These are phyloP conservation scores for Chlamydomonas schloesseri DNA, from an alignment of 139 green algal genomes.

Conservation along the genomic window DNA sequence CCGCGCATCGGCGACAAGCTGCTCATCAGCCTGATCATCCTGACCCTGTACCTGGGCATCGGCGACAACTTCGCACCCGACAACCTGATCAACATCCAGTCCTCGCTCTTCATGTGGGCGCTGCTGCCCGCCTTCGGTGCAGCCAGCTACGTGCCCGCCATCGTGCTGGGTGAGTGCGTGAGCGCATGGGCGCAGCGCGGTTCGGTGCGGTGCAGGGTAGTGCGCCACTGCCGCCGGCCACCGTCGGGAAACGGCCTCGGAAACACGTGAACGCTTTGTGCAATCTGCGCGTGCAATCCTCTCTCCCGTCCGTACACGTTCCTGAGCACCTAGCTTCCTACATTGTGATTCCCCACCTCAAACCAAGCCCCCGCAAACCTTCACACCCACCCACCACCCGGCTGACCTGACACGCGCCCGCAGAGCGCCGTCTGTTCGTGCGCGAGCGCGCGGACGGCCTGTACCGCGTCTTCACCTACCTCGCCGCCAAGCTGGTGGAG, in stretches of 20 bases:
- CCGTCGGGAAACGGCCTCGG: no score
- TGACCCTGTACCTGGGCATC: conserved; percentile 49
- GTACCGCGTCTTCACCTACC: conserved; percentile 57
- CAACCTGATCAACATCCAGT: conserved; percentile 82
- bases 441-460: conserved; percentile 78
- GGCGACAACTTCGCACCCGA: conserved; percentile 5
- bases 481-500: conserved; percentile 37
- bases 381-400: no score
- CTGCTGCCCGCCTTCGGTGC: conserved; percentile 80
- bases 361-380: no score
- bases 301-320: no score
- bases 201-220: no score
- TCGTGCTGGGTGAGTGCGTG: conserved; percentile 74
- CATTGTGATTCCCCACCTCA: no score
- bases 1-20: conserved; percentile 81
- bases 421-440: conserved; percentile 77
- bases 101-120: conserved; percentile 74
- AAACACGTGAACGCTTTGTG: no score
- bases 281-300: no score
- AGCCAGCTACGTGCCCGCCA: conserved; percentile 78
- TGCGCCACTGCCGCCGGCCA: no score
- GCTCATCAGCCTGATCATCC: conserved; percentile 50
- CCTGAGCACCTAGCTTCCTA: no score
- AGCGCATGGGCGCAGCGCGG: no score
- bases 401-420: no score